Evolutionary conservation across 495 filamentous ascomycete genomes (phyloP), one percentile per base, ranked within the genome.

Genomic region (Penicillium maclennaniae): DNA sequence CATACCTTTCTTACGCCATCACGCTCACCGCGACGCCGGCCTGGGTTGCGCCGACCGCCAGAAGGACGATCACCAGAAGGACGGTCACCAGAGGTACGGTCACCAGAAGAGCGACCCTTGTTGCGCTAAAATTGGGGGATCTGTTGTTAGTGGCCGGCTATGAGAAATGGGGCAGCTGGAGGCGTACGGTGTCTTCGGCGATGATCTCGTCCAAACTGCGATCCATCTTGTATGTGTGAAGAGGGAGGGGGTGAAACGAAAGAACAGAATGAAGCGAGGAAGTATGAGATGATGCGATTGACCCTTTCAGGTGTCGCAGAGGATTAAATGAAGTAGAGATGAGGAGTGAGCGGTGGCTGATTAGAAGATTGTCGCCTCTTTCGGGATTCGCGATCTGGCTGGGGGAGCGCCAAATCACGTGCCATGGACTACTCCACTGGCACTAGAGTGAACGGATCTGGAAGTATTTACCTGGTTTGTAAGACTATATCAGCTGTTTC

Each of bases 141-240:
- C 6, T 6, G 7, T 25, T 43, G 55, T 69, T 39, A 66, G 60
- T 38, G 37, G 19, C 6, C 42, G 36, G 9, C 15, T 23, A n/a
- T 20, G 38, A 34, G 27, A 26, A 28, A 28, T 38, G 17, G 15
- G 26, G 21, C 43, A 36, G 45, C 21, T 26, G 17, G 31, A 21
- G 31, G 23, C 80, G 65, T 86, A 89, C 87, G 75, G 86, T 81
- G 61, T 87, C 86, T 63, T 91, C 89, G 53, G 82, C 82, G 58
- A 93, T 89, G 61, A 90, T 88, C 68, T 93, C 89, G 68, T 92
- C 89, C 43, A 93, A 79, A 65, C 84, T 86, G 66, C 87, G 86
- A 71, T 93, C 89, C 83, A 93, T 90, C 41, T 59, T 72, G 60
- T 40, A 16, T 49, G 36, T 40, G 38, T 27, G 41, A 26, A 23